Evolutionary conservation across 225 moss, liverwort and hornwort genomes (phyloP), one percentile per base, ranked within the genome.

Genomic region (Rhytidiadelphus loreus): DNA sequence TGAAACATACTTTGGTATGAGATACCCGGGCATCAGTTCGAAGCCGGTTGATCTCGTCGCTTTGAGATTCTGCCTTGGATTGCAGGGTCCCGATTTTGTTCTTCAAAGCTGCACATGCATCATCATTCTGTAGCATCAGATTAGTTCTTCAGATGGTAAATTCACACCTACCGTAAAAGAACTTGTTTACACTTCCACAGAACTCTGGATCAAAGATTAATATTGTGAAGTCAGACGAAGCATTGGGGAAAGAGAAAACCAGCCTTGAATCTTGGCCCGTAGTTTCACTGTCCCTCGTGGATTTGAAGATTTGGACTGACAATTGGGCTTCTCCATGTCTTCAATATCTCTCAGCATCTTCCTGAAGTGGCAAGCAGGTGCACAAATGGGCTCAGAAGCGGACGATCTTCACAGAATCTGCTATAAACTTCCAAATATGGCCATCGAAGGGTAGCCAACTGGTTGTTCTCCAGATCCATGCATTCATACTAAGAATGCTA

Each of bases 281-380:
- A 94, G 79, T 80, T 93, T 91, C 85, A 96, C 90, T 65, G 95
- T 96, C 77, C 95, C 93, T 84, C 91, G 93, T 58, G 96, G 91
- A 86, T 94, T 93, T 84, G 93, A 92, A 73, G 96, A 93, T 93
- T 93, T 96, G 90, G 93, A 96, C 59, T 95, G 95, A 83, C 96
- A 96, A 83, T 95, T 96, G 37, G 95, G 98, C 88, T 96, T 96
- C 90, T 96, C 98, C 98, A 98, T 96, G 89, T 98, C 96, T 89
- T 95, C 91, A 37, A 98, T 96, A 87, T 96, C 98, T 72, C 91
- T 94, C 88, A 95, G 88, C 96, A 96, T 98, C 91, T 94, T 95
- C 93, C 96, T 96, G 88, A 80, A 53, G 22, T 30, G 30, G 53
- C 63, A 82, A 85, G 78, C 30, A 86, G n/a, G 52, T 77, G 76